phyloP scores from a whole-genome alignment of 2,329 filamentous ascomycete genomes.

The Dactylellina leptospora region DNA sequence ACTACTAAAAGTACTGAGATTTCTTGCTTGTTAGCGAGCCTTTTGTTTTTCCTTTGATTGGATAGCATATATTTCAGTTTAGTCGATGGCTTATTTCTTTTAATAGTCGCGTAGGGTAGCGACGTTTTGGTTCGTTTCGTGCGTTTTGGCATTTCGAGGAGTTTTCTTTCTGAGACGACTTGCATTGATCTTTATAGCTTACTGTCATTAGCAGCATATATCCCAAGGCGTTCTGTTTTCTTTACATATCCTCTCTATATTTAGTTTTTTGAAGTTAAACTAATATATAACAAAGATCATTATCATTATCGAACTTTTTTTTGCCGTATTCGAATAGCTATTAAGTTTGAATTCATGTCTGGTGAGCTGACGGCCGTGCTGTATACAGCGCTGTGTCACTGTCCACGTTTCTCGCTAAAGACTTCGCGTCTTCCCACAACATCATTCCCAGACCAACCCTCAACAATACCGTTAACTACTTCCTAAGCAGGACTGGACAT shows the following conservation, averaged over 20 bases:
- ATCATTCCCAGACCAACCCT: no score
- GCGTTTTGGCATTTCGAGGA: constrained; percentile 29
- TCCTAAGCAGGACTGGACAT: no score
- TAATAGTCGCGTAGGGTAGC: background rate
- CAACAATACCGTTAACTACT: no score
- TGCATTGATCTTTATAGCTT: constrained; percentile 7
- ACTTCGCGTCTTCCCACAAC: no score
- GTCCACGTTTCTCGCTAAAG: no score
- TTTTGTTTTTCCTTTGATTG: constrained; percentile 28
- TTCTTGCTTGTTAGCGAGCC: constrained; percentile 42
- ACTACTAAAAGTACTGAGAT: background rate
- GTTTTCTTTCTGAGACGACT: constrained; percentile 8
- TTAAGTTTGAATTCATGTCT: no score
- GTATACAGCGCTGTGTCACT: no score
- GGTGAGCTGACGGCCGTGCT: no score
- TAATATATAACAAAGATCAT: no score
- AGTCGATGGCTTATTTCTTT: background rate
- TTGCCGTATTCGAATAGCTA: no score
- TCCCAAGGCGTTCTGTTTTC: constrained; percentile 23
- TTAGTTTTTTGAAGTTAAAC: no score
- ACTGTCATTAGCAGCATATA: constrained; percentile 6
- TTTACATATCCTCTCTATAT: background rate
- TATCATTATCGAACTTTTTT: no score
- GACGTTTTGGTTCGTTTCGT: background rate
- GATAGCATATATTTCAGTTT: constrained; percentile 32